Evolutionary conservation across 352 stramenopile genomes (phyloP).

Genomic region (Globisporangium viniferum): DNA sequence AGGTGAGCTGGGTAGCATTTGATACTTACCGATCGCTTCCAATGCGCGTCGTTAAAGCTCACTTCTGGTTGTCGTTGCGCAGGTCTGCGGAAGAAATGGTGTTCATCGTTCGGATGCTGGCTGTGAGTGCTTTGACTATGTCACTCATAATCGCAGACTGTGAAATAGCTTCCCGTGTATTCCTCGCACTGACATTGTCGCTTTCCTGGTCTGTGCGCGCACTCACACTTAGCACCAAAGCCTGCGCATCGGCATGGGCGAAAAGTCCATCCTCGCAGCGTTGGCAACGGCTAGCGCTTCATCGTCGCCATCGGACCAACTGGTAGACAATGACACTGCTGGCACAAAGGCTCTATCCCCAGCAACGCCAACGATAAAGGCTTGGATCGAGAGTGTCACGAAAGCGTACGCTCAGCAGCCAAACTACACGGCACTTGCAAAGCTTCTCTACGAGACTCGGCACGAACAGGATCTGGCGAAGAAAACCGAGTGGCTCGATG

Average conservation of each 20-base stretch:
- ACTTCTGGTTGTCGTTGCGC: slow-evolving; percentile 1
- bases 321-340: not conserved
- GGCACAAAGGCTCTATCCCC: not conserved
- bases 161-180: no score
- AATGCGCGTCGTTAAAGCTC: not conserved
- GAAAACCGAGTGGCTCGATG: slow-evolving; percentile 28
- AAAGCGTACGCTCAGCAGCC: slow-evolving; percentile 68
- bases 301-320: not conserved
- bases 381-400: slow-evolving; percentile 63
- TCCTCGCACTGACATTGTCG: no score
- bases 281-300: slow-evolving; percentile 43
- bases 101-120: slow-evolving; percentile 69
- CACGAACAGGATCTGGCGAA: slow-evolving; percentile 21
- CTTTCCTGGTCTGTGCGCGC: no score
- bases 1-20: slow-evolving; percentile 17
- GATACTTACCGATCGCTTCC: not conserved
- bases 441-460: slow-evolving; percentile 33
- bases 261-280: slow-evolving; percentile 74
- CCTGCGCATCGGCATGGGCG: slow-evolving; percentile 74
- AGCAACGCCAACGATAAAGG: slow-evolving; percentile 17
- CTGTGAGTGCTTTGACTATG: slow-evolving; percentile 25
- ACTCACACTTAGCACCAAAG: slow-evolving; percentile 52
- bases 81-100: slow-evolving; percentile 57
- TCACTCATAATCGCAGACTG: no score
- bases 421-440: slow-evolving; percentile 51